Evolutionary conservation across 176 grass and related monocot genomes (phyloP).

Genomic region (Dactylis glomerata): DNA sequence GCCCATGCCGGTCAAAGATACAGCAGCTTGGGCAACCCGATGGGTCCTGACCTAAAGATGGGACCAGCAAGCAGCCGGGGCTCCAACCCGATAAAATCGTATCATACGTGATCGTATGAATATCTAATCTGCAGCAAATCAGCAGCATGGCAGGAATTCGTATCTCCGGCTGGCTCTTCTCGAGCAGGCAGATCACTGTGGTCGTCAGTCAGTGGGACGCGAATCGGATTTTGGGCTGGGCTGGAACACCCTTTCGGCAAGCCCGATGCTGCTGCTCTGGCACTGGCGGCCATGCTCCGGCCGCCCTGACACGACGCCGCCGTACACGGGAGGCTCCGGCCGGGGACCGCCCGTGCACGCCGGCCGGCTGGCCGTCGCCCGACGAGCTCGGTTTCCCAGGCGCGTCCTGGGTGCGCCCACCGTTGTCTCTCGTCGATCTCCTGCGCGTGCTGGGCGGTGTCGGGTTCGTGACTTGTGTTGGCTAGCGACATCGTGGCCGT

Average conservation of each 20-base stretch:
- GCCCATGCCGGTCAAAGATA: slow-evolving; percentile 49
- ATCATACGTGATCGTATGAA: not conserved
- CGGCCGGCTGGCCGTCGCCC: not conserved
- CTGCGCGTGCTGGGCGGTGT: not conserved
- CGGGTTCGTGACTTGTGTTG: not conserved
- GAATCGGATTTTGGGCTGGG: not conserved
- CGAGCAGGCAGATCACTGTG: not conserved
- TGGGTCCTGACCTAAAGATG: not conserved
- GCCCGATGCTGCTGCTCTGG: slow-evolving; percentile 38
- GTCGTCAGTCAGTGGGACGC: not conserved
- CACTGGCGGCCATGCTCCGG: not conserved
- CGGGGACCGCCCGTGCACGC: not conserved
- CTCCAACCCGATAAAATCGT: not conserved
- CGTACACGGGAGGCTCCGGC: not conserved
- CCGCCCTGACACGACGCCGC: not conserved
- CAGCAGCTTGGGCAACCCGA: not conserved
- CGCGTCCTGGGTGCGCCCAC: not conserved
- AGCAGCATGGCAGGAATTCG: not conserved
- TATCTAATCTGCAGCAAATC: not conserved
- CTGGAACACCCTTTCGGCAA: not conserved
- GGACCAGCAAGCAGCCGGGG: not conserved
- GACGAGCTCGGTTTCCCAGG: not conserved
- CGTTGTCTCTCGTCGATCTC: no score
- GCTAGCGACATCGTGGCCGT: no score
- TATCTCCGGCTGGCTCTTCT: not conserved